Evolutionary conservation across 2,329 filamentous ascomycete species (phyloP).

Genomic region (Cryphonectria parasitica): DNA sequence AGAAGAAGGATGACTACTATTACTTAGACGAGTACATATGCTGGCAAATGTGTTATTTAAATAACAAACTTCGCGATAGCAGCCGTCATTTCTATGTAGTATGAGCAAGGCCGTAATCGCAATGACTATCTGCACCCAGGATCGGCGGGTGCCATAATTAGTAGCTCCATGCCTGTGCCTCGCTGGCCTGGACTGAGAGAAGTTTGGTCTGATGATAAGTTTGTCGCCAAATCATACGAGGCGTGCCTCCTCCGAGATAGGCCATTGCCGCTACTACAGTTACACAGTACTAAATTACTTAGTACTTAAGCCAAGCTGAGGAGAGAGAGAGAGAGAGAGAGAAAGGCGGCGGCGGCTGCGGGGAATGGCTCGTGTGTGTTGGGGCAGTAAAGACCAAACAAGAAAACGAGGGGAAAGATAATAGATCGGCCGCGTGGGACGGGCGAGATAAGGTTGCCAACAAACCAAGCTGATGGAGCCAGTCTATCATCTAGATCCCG

Average conservation of each 20-base stretch:
- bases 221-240: constrained; percentile 13
- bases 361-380: not conserved
- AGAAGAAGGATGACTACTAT: not conserved
- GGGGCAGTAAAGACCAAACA: not conserved
- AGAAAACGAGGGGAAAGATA: constrained; percentile 5
- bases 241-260: constrained; percentile 26
- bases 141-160: not conserved
- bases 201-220: not conserved
- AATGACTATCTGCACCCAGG: not conserved
- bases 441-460: constrained; percentile 24
- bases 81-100: not conserved
- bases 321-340: too few relatives aligned
- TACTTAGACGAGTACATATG: not conserved
- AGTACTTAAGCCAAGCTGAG: not conserved
- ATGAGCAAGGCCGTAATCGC: not conserved
- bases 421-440: not conserved
- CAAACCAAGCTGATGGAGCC: constrained; percentile 3
- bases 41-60: too few relatives aligned
- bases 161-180: constrained; percentile 1
- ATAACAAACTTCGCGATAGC: not conserved
- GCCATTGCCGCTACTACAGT: constrained; percentile 13
- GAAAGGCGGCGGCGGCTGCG: too few relatives aligned
- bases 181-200: constrained; percentile 14
- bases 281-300: not conserved
- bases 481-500: constrained; percentile 15